Conservation (phyloP, 352 stramenopile species). For the Phytopythium kandeliae region DNA sequence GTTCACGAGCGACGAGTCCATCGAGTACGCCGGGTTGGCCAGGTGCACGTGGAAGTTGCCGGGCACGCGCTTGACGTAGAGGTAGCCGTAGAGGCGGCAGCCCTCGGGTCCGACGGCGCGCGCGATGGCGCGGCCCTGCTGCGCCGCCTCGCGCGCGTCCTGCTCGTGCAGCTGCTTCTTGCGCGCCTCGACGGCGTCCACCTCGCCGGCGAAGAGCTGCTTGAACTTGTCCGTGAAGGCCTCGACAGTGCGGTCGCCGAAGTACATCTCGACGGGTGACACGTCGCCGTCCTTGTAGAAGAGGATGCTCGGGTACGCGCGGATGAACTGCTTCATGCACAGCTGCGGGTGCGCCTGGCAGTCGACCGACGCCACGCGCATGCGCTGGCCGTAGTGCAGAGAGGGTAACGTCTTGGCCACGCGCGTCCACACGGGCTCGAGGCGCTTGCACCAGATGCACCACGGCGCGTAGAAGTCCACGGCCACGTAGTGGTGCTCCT, state of each 20-base stretch:
- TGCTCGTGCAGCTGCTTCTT: slow-evolving; percentile 94
- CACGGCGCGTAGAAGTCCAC: slow-evolving; percentile 96
- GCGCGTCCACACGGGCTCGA: slow-evolving; percentile 95
- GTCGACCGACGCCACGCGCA: slow-evolving; percentile 88
- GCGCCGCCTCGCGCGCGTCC: slow-evolving; percentile 82
- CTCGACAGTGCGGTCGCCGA: slow-evolving; percentile 91
- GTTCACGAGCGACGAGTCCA: slow-evolving; percentile 88
- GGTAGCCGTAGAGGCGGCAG: slow-evolving; percentile 68
- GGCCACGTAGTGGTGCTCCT: slow-evolving; percentile 94
- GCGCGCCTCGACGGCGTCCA: slow-evolving; percentile 59
- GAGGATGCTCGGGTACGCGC: slow-evolving; percentile 95
- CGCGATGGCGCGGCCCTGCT: slow-evolving; percentile 55
- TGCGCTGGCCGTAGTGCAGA: slow-evolving; percentile 77
- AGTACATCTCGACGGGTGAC: slow-evolving; percentile 94
- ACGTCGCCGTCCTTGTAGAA: slow-evolving; percentile 94
- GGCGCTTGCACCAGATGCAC: slow-evolving; percentile 96
- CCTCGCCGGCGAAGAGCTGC: slow-evolving; percentile 72
- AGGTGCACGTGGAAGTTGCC: slow-evolving; percentile 99
- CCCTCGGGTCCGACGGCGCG: slow-evolving; percentile 58
- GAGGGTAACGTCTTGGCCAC: slow-evolving; percentile 89
- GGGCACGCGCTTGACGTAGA: slow-evolving; percentile 90
- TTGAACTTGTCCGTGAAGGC: slow-evolving; percentile 91
- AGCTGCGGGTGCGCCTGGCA: slow-evolving; percentile 91
- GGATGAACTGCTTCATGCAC: slow-evolving; percentile 94
- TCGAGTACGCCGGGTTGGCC: slow-evolving; percentile 92